Percentiles rank a stretch among this genome's conserved stretches.
Conservation (phyloP, 495 filamentous ascomycete species). For the Penicillium samsonianum region DNA sequence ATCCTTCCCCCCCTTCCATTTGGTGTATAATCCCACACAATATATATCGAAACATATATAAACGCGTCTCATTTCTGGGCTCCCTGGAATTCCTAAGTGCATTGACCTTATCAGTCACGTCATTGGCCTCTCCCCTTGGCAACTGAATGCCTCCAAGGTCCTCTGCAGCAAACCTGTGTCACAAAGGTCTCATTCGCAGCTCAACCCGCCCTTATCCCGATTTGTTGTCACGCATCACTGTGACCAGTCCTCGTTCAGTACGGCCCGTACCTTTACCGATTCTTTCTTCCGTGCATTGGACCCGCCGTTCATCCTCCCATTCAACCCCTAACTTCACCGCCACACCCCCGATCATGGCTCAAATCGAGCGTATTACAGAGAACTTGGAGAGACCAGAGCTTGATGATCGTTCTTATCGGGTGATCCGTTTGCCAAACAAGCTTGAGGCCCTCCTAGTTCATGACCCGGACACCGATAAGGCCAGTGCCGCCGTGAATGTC, state of each 20-base stretch:
- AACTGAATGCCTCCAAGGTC: conserved; percentile 47
- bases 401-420: conserved; percentile 85
- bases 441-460: conserved; percentile 95
- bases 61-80: not conserved
- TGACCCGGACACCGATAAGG: conserved; percentile 95
- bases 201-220: conserved; percentile 20
- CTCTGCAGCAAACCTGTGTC: conserved; percentile 38
- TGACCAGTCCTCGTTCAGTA: conserved; percentile 11
- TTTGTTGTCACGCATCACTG: conserved; percentile 24
- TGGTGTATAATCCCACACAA: conserved; percentile 1
- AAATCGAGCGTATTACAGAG: conserved; percentile 73
- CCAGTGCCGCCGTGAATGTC: conserved; percentile 90
- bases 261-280: conserved; percentile 21
- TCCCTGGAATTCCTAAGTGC: conserved; percentile 10
- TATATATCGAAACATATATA: not conserved
- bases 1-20: not conserved
- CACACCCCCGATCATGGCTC: conserved; percentile 38
- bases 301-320: conserved; percentile 26
- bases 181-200: conserved; percentile 32
- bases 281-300: conserved; percentile 22
- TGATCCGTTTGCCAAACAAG: conserved; percentile 81
- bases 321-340: conserved; percentile 29
- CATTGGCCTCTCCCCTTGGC: conserved; percentile 14
- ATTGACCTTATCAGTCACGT: conserved; percentile 19
- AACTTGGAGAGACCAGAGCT: conserved; percentile 81